Evolutionary conservation across 176 grass and related monocot genomes (phyloP).

Genomic region (Eleusine indica): DNA sequence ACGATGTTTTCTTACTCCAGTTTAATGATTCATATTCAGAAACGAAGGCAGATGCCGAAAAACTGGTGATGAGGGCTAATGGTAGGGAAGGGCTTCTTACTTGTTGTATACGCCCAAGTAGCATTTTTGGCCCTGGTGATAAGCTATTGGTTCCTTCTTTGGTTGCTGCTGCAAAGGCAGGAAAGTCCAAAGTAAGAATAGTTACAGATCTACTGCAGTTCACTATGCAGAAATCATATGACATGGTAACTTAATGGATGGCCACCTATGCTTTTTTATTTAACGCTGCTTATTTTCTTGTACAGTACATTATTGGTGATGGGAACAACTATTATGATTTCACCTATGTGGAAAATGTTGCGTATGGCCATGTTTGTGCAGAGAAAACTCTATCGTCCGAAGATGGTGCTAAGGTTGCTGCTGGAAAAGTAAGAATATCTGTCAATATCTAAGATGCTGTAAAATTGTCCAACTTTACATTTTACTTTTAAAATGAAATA

Average conservation of each 20-base stretch:
- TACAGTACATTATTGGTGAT: conserved; percentile 96
- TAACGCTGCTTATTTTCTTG: neutral
- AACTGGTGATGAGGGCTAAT: conserved; percentile 83
- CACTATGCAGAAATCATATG: conserved; percentile 5
- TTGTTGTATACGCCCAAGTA: conserved; percentile 97
- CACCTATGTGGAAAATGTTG: conserved; percentile 98
- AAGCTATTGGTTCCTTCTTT: conserved; percentile 93
- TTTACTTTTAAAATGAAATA: conserved; percentile 26
- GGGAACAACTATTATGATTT: conserved; percentile 95
- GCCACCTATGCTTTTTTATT: neutral
- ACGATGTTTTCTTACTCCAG: conserved; percentile 59
- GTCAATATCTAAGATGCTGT: conserved; percentile 50
- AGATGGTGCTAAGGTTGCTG: conserved; percentile 74
- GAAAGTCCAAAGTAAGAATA: conserved; percentile 85
- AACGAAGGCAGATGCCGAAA: conserved; percentile 98
- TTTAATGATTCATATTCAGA: conserved; percentile 99
- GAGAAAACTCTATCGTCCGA: conserved; percentile 84
- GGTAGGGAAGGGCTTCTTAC: conserved; percentile 86
- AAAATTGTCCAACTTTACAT: conserved; percentile 45
- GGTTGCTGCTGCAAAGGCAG: conserved; percentile 84
- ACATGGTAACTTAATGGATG: neutral
- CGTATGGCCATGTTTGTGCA: conserved; percentile 90
- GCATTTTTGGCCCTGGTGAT: conserved; percentile 98
- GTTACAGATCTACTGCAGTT: conserved; percentile 26
- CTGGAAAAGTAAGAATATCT: conserved; percentile 74